These are phyloP conservation scores for Rosa multiflora DNA, from an alignment of 306 rosid genomes.

Conservation along the genomic window DNA sequence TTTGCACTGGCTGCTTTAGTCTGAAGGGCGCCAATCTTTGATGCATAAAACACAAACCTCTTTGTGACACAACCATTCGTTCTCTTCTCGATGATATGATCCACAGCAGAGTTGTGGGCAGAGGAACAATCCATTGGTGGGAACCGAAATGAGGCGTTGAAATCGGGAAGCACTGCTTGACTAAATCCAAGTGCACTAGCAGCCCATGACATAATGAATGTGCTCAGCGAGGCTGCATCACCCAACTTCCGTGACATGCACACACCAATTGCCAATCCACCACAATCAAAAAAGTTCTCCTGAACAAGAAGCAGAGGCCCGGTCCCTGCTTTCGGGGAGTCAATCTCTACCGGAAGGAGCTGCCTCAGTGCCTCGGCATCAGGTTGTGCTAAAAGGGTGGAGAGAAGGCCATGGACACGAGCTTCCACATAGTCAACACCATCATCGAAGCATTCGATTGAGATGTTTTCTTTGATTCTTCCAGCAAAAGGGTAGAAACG, in stretches of 20 bases:
- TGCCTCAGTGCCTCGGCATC: not conserved
- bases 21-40: not conserved
- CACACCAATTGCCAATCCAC: slow-evolving; percentile 27
- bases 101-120: not conserved
- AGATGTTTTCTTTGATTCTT: not conserved
- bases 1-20: slow-evolving; percentile 1
- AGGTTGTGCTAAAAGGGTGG: slow-evolving; percentile 12
- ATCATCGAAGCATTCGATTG: slow-evolving; percentile 18
- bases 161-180: not conserved
- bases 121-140: slow-evolving; percentile 4
- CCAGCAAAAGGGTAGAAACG: slow-evolving; percentile 24
- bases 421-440: slow-evolving; percentile 27
- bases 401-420: not conserved
- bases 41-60: slow-evolving; percentile 15
- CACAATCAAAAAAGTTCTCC: slow-evolving; percentile 19
- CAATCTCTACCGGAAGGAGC: slow-evolving; percentile 7
- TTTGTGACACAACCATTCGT: not conserved
- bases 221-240: slow-evolving; percentile 13
- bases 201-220: slow-evolving; percentile 14
- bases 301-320: slow-evolving; percentile 22
- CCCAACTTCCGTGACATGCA: slow-evolving; percentile 20
- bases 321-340: not conserved
- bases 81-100: not conserved
- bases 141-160: not conserved
- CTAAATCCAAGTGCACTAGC: not conserved